phyloP scores from a whole-genome alignment of 2,329 filamentous ascomycete species.

The Epichloe uncinata region DNA sequence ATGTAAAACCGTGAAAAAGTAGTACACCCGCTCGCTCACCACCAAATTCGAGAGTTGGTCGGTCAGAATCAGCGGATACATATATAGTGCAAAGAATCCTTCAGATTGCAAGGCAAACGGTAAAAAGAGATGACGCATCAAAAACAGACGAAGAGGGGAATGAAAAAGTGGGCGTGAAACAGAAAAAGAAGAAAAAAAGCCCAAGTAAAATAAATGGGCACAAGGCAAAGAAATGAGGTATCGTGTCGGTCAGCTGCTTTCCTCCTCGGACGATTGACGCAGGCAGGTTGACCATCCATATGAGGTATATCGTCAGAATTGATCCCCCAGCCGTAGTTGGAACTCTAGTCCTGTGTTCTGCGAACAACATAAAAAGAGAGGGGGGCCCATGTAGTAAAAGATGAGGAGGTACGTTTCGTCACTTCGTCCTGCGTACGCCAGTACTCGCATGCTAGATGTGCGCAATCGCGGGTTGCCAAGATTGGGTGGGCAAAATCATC shows the following conservation, averaged over 20 bases:
- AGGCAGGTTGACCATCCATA: slow-evolving; percentile 11
- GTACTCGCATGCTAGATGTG: slow-evolving; percentile 20
- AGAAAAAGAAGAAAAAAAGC: slow-evolving; percentile 8
- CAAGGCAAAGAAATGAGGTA: slow-evolving; percentile 19
- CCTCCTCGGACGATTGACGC: slow-evolving; percentile 13
- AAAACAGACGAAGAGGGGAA: slow-evolving; percentile 2
- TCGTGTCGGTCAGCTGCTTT: slow-evolving; percentile 19
- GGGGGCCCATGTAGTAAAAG: slow-evolving; percentile 14
- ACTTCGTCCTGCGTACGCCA: slow-evolving; percentile 27
- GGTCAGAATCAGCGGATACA: slow-evolving; percentile 16
- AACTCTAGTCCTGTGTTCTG: neutral
- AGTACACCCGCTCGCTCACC: slow-evolving; percentile 23
- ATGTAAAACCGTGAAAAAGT: slow-evolving; percentile 20
- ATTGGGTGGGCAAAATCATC: slow-evolving; percentile 17
- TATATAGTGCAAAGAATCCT: slow-evolving; percentile 21
- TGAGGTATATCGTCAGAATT: slow-evolving; percentile 10
- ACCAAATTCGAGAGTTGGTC: slow-evolving; percentile 17
- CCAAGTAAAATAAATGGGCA: slow-evolving; percentile 8
- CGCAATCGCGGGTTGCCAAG: slow-evolving; percentile 16
- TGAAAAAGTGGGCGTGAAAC: neutral
- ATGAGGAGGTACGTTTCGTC: slow-evolving; percentile 23
- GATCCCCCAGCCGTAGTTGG: neutral
- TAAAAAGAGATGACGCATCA: slow-evolving; percentile 7
- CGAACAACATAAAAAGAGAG: slow-evolving; percentile 2
- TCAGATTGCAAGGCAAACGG: slow-evolving; percentile 12